Base-by-base conservation (phyloP, 23 red algal genomes). In the Gracilaria domingensis region DNA sequence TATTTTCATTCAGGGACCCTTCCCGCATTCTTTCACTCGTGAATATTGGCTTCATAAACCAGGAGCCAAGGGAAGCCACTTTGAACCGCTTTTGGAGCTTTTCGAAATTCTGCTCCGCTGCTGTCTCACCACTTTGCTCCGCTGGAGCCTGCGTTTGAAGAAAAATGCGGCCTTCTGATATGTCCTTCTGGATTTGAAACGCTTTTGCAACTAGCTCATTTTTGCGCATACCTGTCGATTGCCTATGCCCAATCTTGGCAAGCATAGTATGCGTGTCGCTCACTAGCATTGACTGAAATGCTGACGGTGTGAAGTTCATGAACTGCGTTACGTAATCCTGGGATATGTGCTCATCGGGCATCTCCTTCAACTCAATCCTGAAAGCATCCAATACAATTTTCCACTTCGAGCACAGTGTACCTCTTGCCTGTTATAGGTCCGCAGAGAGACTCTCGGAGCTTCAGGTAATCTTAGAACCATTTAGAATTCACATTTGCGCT, bases 1-100 rank as follows among this genome's bases (percentile, higher is more conserved):
- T 7, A 18, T n/a, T 34, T 38, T 75, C 70, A 48, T 75, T 75
- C 24, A 75, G 24, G 20, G 70, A 75, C 21, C 70, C 70, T 48
- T 75, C 70, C 34, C 34, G 23, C 70, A 75, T 75, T 48, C 70
- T 25, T 48, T 6, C 4, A 8, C 8, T 75, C 6, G 21, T 38
- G 3, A 38, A 4, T 34, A 48, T 37, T 35, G 70, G 70, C 26
- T 75, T 75, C 70, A 75, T 75, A 75, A 75, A 75, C 70, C 70
- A 75, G 8, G 34, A 35, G 24, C 24, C 70, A 44, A 75, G 6
- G 6, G 70, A 75, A 7, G 70, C 70, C 9, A n/a, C 40, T 32
- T 8, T 32, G 24, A 75, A 12, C 20, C 35, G 35, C 23, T 8
- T 38, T 6, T 34, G 70, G 4, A 75, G 34, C 40, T 34, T 28